phyloP scores from a whole-genome alignment of 2,329 filamentous ascomycete species.

The Epicoccum nigrum region DNA sequence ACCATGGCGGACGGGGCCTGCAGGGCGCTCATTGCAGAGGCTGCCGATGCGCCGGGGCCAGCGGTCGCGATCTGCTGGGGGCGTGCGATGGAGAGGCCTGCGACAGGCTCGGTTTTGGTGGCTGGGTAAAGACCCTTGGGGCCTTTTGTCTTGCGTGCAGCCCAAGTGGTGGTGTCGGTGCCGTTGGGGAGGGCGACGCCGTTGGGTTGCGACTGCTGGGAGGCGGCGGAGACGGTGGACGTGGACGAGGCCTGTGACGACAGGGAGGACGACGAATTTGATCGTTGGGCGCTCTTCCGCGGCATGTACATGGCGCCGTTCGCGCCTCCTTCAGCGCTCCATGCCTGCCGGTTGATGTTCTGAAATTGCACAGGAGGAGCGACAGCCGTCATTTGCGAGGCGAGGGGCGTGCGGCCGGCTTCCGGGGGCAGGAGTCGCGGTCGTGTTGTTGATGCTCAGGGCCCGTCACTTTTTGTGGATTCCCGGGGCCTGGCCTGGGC shows the following conservation, averaged over 20 bases:
- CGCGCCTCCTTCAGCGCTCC: constrained; percentile 65
- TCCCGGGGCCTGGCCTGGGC: constrained; percentile 36
- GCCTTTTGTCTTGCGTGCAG: constrained; percentile 56
- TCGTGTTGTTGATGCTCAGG: constrained; percentile 23
- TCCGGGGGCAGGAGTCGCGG: constrained; percentile 20
- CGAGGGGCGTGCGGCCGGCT: constrained; percentile 28
- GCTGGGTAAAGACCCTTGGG: constrained; percentile 67
- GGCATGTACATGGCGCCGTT: constrained; percentile 82
- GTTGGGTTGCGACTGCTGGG: constrained; percentile 67
- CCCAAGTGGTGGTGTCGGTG: constrained; percentile 46
- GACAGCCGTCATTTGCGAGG: constrained; percentile 66
- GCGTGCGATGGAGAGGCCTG: constrained; percentile 66
- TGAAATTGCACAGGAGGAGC: constrained; percentile 69
- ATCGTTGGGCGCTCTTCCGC: constrained; percentile 81
- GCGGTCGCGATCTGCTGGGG: constrained; percentile 66
- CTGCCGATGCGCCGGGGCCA: constrained; percentile 63
- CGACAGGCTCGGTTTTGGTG: constrained; percentile 69
- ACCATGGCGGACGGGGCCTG: constrained; percentile 67
- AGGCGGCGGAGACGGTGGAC: constrained; percentile 68
- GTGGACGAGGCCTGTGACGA: constrained; percentile 66
- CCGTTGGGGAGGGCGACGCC: constrained; percentile 55
- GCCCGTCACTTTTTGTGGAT: constrained; percentile 34
- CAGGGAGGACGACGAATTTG: constrained; percentile 89
- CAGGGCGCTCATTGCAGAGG: constrained; percentile 67
- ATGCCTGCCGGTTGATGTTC: constrained; percentile 65